A percentile compares a stretch with the other conserved stretches of the same genome.
Conservation (phyloP, 495 filamentous ascomycete species). For the Tuber melanosporum region DNA sequence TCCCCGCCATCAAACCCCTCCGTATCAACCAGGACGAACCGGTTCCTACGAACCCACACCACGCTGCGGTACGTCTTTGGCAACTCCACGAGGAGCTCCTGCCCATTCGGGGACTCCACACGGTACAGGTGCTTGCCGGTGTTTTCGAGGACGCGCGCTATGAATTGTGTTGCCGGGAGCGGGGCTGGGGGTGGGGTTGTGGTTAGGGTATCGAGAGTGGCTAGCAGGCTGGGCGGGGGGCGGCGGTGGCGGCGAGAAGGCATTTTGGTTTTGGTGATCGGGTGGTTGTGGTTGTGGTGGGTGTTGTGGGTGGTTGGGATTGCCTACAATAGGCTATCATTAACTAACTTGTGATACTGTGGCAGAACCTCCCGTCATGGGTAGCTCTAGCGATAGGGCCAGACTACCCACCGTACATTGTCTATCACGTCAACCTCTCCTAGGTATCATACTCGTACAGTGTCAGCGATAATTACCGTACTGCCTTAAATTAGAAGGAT, state of each 20-base stretch:
- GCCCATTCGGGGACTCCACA: conserved; percentile 53
- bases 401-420: neutral
- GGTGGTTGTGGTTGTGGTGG: too few relatives aligned
- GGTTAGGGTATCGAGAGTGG: conserved; percentile 32
- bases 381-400: neutral
- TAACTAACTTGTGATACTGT: neutral
- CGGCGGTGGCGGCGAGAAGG: neutral
- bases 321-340: too few relatives aligned
- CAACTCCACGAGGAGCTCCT: conserved; percentile 65
- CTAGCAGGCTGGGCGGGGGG: conserved; percentile 11
- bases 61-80: conserved; percentile 75
- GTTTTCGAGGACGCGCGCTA: conserved; percentile 69
- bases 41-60: conserved; percentile 81
- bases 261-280: neutral
- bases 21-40: conserved; percentile 77
- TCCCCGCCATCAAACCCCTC: conserved; percentile 57
- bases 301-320: neutral
- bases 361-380: neutral
- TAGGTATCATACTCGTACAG: neutral
- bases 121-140: conserved; percentile 83
- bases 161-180: conserved; percentile 57
- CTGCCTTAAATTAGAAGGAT: neutral
- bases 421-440: neutral
- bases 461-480: neutral
- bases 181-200: conserved; percentile 65